phyloP scores from a whole-genome alignment of 1,284 basidiomycete genomes.

The Fomitiporia mediterranea region DNA sequence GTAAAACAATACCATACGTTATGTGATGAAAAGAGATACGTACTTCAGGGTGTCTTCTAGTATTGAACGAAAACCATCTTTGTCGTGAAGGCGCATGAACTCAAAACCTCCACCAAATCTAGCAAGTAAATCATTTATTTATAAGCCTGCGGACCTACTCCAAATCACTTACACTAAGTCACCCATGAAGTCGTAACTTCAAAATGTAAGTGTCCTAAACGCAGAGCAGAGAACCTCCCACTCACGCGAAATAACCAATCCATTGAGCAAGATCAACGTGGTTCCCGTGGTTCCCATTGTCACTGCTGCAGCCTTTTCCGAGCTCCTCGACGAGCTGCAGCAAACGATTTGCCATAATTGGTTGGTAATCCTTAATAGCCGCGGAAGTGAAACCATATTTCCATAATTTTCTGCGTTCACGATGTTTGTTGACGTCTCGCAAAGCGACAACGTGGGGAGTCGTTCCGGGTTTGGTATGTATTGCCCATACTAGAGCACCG shows the following conservation, averaged over 20 bases:
- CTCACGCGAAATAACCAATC: conserved; percentile 30
- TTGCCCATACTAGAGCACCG: neutral
- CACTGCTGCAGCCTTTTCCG: conserved; percentile 9
- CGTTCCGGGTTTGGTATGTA: neutral
- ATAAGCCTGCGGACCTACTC: no score
- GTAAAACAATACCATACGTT: neutral
- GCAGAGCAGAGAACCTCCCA: neutral
- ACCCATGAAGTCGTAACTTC: conserved; percentile 36
- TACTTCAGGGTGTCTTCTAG: conserved; percentile 20
- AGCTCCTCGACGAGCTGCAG: conserved; percentile 33
- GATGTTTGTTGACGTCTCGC: conserved; percentile 34
- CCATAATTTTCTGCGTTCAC: conserved; percentile 38
- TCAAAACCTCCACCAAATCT: conserved; percentile 27
- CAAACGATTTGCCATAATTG: conserved; percentile 30
- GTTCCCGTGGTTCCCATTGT: conserved; percentile 10
- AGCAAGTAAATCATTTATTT: no score
- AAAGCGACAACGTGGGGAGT: conserved; percentile 17
- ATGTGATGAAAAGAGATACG: neutral
- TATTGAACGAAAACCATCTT: conserved; percentile 8
- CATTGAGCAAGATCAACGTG: conserved; percentile 32
- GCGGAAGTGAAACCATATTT: conserved; percentile 36
- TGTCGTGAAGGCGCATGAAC: conserved; percentile 23
- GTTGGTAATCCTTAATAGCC: conserved; percentile 37
- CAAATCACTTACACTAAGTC: conserved; percentile 33
- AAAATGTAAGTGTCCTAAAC: neutral